Conservation (phyloP, 2,329 filamentous ascomycete genomes). For the Simplicillium aogashimaense region DNA sequence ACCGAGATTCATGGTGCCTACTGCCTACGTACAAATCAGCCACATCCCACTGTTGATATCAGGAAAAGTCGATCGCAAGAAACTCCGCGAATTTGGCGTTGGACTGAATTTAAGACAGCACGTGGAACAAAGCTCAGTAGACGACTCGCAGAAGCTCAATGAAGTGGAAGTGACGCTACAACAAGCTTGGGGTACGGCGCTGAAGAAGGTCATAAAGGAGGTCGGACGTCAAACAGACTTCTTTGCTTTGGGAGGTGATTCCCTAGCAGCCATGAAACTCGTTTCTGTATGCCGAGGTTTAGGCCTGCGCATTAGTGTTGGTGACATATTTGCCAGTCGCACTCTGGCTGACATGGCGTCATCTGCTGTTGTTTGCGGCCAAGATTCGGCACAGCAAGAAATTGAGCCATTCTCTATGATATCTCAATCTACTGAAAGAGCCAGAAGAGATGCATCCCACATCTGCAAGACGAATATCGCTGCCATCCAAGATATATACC, state of each 20-base stretch:
- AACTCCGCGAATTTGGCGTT: not conserved
- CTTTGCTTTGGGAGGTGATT: not conserved
- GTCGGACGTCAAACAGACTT: not conserved
- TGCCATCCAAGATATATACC: constrained; percentile 38
- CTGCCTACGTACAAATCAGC: not conserved
- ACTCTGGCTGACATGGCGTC: not conserved
- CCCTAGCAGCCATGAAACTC: not conserved
- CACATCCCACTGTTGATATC: not conserved
- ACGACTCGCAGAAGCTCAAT: not conserved
- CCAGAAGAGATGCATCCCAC: not conserved
- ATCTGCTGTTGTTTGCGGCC: not conserved
- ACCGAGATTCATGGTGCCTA: not conserved
- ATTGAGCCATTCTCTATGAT: not conserved
- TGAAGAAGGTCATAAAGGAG: not conserved
- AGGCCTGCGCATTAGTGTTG: not conserved
- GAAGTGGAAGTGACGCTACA: not conserved
- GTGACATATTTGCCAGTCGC: not conserved
- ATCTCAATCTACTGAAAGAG: not conserved
- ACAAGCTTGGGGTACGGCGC: not conserved
- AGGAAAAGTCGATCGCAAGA: not conserved
- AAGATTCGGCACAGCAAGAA: not conserved
- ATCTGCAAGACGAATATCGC: constrained; percentile 21
- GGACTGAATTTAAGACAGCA: not conserved
- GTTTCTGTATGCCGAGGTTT: not conserved
- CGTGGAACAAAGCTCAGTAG: not conserved